Percentiles rank a stretch among this genome's conserved stretches.
Evolutionary conservation across 2,329 filamentous ascomycete genomes (phyloP).

Genomic region (Chaetomiaceae sp.): DNA sequence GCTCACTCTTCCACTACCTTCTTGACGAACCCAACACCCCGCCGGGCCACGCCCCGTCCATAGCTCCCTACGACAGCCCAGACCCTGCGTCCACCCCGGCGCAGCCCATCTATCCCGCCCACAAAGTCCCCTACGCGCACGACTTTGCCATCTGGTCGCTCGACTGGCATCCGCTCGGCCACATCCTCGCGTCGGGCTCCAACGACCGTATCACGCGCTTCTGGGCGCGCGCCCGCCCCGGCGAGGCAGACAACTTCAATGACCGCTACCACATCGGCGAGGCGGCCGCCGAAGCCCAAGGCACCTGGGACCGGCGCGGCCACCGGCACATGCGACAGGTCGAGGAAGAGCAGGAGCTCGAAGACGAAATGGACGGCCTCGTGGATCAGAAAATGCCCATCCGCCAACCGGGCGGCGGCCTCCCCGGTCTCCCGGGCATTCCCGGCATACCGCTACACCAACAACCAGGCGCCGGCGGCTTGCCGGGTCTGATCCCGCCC

Average conservation of each 20-base stretch:
- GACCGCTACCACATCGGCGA: constrained; percentile 96
- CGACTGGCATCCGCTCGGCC: constrained; percentile 95
- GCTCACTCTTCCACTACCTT: constrained; percentile 88
- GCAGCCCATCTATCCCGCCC: constrained; percentile 88
- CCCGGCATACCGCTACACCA: constrained; percentile 53
- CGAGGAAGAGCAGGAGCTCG: constrained; percentile 87
- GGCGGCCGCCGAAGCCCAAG: constrained; percentile 84
- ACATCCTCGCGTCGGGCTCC: constrained; percentile 90
- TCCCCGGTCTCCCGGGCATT: constrained; percentile 55
- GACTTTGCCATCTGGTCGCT: constrained; percentile 96
- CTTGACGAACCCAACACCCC: constrained; percentile 91
- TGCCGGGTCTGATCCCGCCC: constrained; percentile 22
- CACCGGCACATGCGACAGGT: constrained; percentile 76
- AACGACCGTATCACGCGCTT: constrained; percentile 97
- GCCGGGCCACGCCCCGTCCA: constrained; percentile 61
- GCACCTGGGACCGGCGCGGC: constrained; percentile 84
- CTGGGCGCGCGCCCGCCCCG: constrained; percentile 87
- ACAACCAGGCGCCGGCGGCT: not conserved
- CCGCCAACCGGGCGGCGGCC: constrained; percentile 46
- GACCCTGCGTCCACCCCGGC: constrained; percentile 76
- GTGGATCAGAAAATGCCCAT: constrained; percentile 82
- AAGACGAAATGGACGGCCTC: constrained; percentile 89
- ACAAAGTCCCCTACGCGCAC: constrained; percentile 82
- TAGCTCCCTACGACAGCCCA: constrained; percentile 79
- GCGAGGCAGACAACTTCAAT: constrained; percentile 77